Conservation (phyloP, 768 basidiomycete genomes). For the Boletus huronensis region DNA sequence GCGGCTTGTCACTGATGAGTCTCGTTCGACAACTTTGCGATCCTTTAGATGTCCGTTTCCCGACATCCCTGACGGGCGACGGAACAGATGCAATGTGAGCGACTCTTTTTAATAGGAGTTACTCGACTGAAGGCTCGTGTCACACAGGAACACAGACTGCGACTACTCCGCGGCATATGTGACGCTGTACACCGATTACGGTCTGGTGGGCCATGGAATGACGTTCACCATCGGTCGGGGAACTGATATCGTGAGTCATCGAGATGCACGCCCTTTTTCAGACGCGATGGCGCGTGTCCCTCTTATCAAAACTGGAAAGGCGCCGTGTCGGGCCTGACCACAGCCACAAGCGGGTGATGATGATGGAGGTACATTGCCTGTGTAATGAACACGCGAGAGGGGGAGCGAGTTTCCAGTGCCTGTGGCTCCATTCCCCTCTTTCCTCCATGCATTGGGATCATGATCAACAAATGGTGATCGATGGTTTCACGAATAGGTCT, state of each 20-base stretch:
- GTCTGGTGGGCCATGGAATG: slow-evolving; percentile 80
- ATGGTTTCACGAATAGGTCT: slow-evolving; percentile 44
- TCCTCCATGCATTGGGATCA: neutral
- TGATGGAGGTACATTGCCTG: neutral
- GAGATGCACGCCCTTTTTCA: neutral
- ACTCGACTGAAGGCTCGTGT: too few species aligned
- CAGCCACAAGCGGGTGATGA: neutral
- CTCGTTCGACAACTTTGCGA: neutral
- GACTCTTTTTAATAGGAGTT: too few species aligned
- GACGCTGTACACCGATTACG: slow-evolving; percentile 57
- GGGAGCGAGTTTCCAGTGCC: neutral
- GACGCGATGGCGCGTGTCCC: neutral
- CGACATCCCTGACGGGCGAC: slow-evolving; percentile 87
- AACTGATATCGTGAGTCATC: slow-evolving; percentile 72
- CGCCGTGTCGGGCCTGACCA: neutral
- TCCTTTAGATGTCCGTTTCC: slow-evolving; percentile 75
- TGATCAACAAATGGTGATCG: neutral
- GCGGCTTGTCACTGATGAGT: neutral
- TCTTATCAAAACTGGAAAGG: neutral
- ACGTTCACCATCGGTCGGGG: slow-evolving; percentile 92
- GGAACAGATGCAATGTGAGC: slow-evolving; percentile 93
- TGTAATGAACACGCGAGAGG: neutral
- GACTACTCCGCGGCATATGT: slow-evolving; percentile 94
- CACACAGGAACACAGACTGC: slow-evolving; percentile 79
- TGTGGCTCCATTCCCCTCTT: neutral